Conservation (phyloP, 768 basidiomycete genomes). For the Hericium erinaceus region DNA sequence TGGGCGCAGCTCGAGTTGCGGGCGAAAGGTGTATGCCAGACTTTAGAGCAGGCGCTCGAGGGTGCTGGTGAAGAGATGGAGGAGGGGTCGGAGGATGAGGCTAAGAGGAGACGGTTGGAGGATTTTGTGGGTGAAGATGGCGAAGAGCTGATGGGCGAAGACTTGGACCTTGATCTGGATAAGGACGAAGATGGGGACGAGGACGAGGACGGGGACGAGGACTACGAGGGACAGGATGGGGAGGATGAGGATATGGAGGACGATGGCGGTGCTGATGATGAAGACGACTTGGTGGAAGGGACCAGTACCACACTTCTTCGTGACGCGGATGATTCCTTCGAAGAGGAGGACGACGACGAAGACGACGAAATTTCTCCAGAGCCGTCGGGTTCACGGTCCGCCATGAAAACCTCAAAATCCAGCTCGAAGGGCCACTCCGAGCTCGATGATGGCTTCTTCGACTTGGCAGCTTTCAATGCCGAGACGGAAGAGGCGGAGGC, state of each 20-base stretch:
- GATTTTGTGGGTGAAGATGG: conserved; percentile 18
- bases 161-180: conserved; percentile 6
- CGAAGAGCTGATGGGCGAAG: conserved; percentile 18
- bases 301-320: background rate
- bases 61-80: conserved; percentile 30
- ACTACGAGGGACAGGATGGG: conserved; percentile 14
- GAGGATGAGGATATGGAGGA: conserved; percentile 17
- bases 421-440: conserved; percentile 29
- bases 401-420: background rate
- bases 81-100: conserved; percentile 24
- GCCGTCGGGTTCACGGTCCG: background rate
- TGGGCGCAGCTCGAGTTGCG: conserved; percentile 93
- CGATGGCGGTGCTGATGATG: conserved; percentile 15
- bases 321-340: conserved; percentile 18
- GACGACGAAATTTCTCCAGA: conserved; percentile 16
- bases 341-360: conserved; percentile 15
- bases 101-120: conserved; percentile 10
- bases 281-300: conserved; percentile 17
- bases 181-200: conserved; percentile 22
- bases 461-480: conserved; percentile 78
- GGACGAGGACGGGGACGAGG: conserved; percentile 22
- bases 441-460: conserved; percentile 88
- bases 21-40: conserved; percentile 55
- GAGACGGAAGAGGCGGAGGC: conserved; percentile 76
- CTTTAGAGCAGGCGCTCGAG: conserved; percentile 57